phyloP scores from a whole-genome alignment of 2,329 filamentous ascomycete species.

The Trichoderma koningiopsis region DNA sequence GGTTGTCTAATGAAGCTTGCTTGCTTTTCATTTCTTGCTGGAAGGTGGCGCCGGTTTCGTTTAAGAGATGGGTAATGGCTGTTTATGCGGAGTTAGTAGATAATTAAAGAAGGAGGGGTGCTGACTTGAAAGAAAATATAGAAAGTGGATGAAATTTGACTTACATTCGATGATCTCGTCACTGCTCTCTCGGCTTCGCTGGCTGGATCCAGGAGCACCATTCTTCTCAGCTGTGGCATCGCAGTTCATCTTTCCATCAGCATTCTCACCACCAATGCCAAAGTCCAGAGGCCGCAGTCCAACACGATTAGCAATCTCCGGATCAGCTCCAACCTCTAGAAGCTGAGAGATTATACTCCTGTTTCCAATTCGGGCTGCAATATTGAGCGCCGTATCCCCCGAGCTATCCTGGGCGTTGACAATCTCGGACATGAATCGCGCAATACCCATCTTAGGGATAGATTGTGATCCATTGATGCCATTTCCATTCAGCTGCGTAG shows the following conservation, averaged over 20 bases:
- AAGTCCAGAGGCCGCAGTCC: slow-evolving; percentile 92
- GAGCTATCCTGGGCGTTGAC: slow-evolving; percentile 94
- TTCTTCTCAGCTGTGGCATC: slow-evolving; percentile 48
- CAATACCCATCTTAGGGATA: slow-evolving; percentile 76
- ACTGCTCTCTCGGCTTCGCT: slow-evolving; percentile 69
- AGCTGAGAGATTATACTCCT: slow-evolving; percentile 95
- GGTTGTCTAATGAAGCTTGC: slow-evolving; percentile 77
- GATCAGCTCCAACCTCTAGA: slow-evolving; percentile 90
- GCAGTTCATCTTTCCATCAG: slow-evolving; percentile 49
- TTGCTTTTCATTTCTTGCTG: slow-evolving; percentile 80
- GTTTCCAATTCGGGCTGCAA: slow-evolving; percentile 91
- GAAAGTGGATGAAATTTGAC: slow-evolving; percentile 47
- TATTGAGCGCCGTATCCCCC: slow-evolving; percentile 91
- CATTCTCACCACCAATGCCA: slow-evolving; percentile 74
- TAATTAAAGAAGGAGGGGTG: neutral
- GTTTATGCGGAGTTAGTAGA: slow-evolving; percentile 27
- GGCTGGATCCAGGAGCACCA: slow-evolving; percentile 48
- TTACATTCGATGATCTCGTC: slow-evolving; percentile 78
- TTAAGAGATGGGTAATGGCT: slow-evolving; percentile 83
- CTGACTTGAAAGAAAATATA: neutral
- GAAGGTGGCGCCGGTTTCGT: slow-evolving; percentile 77
- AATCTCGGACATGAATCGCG: slow-evolving; percentile 94
- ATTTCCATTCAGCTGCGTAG: slow-evolving; percentile 38
- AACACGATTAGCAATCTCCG: slow-evolving; percentile 87
- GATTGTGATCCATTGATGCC: slow-evolving; percentile 45